Evolutionary conservation across 1,284 basidiomycete species (phyloP).

Genomic region (Irpex lacteus): DNA sequence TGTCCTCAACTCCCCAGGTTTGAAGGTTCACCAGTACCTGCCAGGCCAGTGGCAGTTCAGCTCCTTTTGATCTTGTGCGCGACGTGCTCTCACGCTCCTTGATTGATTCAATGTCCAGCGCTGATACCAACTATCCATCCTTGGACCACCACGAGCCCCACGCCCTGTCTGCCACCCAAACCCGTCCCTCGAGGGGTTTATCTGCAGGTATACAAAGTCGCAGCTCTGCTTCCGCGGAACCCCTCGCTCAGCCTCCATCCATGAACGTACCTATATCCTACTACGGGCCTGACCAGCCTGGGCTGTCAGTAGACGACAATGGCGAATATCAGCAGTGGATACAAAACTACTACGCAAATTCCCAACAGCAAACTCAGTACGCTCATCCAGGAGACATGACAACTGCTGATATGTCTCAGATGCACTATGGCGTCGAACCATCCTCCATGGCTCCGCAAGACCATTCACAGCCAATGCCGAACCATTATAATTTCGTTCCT

Average conservation of each 20-base stretch:
- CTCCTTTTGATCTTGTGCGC: background rate
- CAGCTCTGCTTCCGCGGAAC: background rate
- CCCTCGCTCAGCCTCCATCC: background rate
- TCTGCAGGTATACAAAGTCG: slow-evolving; percentile 2
- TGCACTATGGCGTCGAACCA: slow-evolving; percentile 7
- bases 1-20: background rate
- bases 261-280: slow-evolving; percentile 11
- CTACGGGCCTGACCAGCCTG: background rate
- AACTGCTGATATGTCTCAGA: slow-evolving; percentile 1
- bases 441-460: slow-evolving; percentile 7
- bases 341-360: slow-evolving; percentile 15
- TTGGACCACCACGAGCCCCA: background rate
- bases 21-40: background rate
- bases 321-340: slow-evolving; percentile 27
- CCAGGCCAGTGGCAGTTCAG: background rate
- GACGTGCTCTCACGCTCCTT: slow-evolving; percentile 4
- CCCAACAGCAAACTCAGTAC: slow-evolving; percentile 4
- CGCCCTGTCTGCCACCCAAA: background rate
- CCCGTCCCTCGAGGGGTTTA: background rate
- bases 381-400: slow-evolving; percentile 5
- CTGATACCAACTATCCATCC: background rate
- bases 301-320: background rate
- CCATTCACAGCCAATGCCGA: slow-evolving; percentile 8
- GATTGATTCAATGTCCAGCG: slow-evolving; percentile 12
- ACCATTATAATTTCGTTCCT: slow-evolving; percentile 26